Percentiles rank a stretch among this genome's conserved stretches.
These are phyloP conservation scores for Rhodotorula sp. DNA, from an alignment of 1,284 basidiomycete genomes.

Conservation along the genomic window DNA sequence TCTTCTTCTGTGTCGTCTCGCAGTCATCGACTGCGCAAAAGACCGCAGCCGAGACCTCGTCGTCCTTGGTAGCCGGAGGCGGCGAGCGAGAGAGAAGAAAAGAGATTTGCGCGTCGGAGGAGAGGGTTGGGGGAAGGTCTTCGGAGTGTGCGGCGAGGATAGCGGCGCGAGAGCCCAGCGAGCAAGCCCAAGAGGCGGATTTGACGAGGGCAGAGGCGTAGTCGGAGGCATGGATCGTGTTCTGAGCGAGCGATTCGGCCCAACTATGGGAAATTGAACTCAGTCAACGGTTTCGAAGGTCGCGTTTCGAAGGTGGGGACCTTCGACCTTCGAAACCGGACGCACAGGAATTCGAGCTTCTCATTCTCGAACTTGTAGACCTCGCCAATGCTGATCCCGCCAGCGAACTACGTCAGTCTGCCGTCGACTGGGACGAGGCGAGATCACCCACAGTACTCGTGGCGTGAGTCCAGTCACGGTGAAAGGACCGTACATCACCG, in stretches of 20 bases:
- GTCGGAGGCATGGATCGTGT: slow-evolving; percentile 27
- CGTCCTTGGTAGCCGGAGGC: slow-evolving; percentile 13
- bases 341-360: slow-evolving; percentile 35
- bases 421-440: too few relatives aligned
- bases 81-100: background rate
- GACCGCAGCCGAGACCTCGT: slow-evolving; percentile 18
- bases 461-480: slow-evolving; percentile 29
- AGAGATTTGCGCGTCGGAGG: slow-evolving; percentile 20
- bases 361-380: slow-evolving; percentile 31
- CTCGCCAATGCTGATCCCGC: slow-evolving; percentile 9
- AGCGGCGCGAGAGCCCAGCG: slow-evolving; percentile 4
- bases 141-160: slow-evolving; percentile 10
- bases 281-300: background rate
- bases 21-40: slow-evolving; percentile 32
- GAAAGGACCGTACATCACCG: slow-evolving; percentile 21
- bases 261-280: background rate
- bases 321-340: background rate
- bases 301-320: too few relatives aligned
- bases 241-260: slow-evolving; percentile 27
- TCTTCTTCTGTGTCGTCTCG: slow-evolving; percentile 24
- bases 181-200: slow-evolving; percentile 15
- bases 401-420: too few relatives aligned
- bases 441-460: slow-evolving; percentile 7
- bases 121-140: slow-evolving; percentile 16
- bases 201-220: slow-evolving; percentile 14